phyloP scores from a whole-genome alignment of 139 green algal genomes.

The Parachlorella kessleri region DNA sequence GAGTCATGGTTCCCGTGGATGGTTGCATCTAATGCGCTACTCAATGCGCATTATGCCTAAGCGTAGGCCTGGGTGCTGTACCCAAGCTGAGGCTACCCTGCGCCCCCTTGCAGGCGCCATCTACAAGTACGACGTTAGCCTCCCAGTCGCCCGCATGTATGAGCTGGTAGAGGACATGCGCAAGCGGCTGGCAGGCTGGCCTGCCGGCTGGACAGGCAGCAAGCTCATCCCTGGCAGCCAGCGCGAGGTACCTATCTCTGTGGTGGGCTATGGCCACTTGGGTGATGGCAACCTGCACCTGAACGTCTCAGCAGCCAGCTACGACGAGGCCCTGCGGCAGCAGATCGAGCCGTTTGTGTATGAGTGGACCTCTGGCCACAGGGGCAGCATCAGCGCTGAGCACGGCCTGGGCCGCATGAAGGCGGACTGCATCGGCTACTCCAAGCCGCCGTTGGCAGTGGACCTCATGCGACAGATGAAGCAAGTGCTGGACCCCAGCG shows the following conservation, averaged over 20 bases:
- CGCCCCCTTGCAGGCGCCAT: slow-evolving; percentile 70
- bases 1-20: too few relatives aligned
- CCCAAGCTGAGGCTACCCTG: too few relatives aligned
- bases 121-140: slow-evolving; percentile 79
- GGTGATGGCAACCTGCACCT: slow-evolving; percentile 98
- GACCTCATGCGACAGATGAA: slow-evolving; percentile 92
- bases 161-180: slow-evolving; percentile 79
- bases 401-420: slow-evolving; percentile 97
- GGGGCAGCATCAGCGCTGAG: slow-evolving; percentile 94
- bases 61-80: too few relatives aligned
- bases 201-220: not conserved
- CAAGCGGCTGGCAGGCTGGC: slow-evolving; percentile 49
- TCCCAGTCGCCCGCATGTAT: slow-evolving; percentile 71
- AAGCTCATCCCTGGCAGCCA: too few relatives aligned
- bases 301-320: slow-evolving; percentile 76
- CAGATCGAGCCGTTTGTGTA: slow-evolving; percentile 97
- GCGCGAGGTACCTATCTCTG: slow-evolving; percentile 29
- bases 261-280: slow-evolving; percentile 95
- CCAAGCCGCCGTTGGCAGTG: slow-evolving; percentile 71
- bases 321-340: slow-evolving; percentile 49
- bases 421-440: slow-evolving; percentile 73
- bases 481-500: slow-evolving; percentile 79
- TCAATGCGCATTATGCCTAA: too few relatives aligned
- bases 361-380: slow-evolving; percentile 69
- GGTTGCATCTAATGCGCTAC: too few relatives aligned